Evolutionary conservation across 306 rosid genomes (phyloP).

Genomic region (Mimosa bimucronata): DNA sequence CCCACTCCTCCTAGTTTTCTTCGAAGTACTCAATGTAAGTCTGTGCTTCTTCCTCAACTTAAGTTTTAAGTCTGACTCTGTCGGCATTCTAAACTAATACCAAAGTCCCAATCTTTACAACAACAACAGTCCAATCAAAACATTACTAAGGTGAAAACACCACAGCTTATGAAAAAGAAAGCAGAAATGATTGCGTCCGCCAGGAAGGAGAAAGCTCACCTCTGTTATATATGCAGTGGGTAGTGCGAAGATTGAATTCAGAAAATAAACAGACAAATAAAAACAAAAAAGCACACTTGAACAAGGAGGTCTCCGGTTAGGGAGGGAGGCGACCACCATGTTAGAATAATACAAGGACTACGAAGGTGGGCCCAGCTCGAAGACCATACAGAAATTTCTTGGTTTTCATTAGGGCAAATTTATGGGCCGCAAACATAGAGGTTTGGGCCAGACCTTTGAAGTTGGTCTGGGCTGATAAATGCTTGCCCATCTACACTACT

Average conservation of each 20-base stretch:
- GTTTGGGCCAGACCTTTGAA: neutral
- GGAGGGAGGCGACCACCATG: constrained; percentile 23
- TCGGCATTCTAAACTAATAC: constrained; percentile 37
- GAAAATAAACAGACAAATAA: neutral
- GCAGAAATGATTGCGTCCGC: neutral
- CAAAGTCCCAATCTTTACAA: constrained; percentile 10
- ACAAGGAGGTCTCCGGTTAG: neutral
- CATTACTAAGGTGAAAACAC: neutral
- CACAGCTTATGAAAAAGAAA: neutral
- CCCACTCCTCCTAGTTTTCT: constrained; percentile 12
- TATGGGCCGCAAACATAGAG: neutral
- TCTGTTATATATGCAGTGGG: neutral
- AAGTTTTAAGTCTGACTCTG: constrained; percentile 30
- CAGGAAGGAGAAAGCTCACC: neutral
- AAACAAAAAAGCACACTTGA: neutral
- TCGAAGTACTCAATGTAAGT: constrained; percentile 12
- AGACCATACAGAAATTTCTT: neutral
- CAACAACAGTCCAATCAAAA: constrained; percentile 24
- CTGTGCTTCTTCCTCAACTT: constrained; percentile 40
- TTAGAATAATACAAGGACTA: neutral
- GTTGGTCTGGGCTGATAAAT: neutral
- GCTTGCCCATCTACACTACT: neutral
- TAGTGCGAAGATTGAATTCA: constrained; percentile 1
- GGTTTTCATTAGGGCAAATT: no score
- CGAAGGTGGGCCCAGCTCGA: neutral